Base-by-base conservation (phyloP, 1,284 basidiomycete species). In the Apiotrichum siamense region DNA sequence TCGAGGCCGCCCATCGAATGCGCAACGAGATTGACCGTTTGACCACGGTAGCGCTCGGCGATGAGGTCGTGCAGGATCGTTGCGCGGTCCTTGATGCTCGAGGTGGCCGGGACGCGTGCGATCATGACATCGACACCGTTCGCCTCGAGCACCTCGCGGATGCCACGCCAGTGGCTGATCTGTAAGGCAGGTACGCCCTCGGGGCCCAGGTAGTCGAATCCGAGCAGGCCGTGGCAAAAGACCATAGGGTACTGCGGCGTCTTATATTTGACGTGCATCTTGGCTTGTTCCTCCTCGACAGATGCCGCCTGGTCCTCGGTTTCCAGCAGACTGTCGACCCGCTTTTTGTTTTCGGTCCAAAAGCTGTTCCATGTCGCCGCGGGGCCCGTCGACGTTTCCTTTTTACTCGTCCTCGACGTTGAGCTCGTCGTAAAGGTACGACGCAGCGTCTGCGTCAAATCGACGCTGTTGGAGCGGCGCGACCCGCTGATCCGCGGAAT, bases 1-100 rank as follows among this genome's bases (percentile, higher is more conserved):
- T 97, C 93, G 15, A 97, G 79, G 9, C 93, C 93, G 21, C 93
- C 92, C 91, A 94, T 96, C 63, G 85, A 88, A 67, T 96, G 91
- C n/a, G 86, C 90, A 45, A 96, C 86, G 41, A 97, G 80, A 71
- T 97, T 94, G 21, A 97, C 84, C 46, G 82, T 81, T 38, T 83
- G 78, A 4, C 87, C 89, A 0, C 86, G 83, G 73, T 88, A 93
- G 17, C 80, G 80, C 55, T 85, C 80, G 24, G 83, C 83, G 56
- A 97, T 87, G 59, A 79, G 82, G 50, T 84, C 77, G 66, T 86
- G 84, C n/a, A 97, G 80, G 7, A 91, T 89, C 60, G 83, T 82
- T 1, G 93, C 93, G 45, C 93, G 80, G 55, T 94, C 88, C 52
- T 85, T 77, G 29, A 89, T 87, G 21, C 84, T 85, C 58, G 85